phyloP scores from a whole-genome alignment of 1,284 basidiomycete species.

The Baeospora myosura region DNA sequence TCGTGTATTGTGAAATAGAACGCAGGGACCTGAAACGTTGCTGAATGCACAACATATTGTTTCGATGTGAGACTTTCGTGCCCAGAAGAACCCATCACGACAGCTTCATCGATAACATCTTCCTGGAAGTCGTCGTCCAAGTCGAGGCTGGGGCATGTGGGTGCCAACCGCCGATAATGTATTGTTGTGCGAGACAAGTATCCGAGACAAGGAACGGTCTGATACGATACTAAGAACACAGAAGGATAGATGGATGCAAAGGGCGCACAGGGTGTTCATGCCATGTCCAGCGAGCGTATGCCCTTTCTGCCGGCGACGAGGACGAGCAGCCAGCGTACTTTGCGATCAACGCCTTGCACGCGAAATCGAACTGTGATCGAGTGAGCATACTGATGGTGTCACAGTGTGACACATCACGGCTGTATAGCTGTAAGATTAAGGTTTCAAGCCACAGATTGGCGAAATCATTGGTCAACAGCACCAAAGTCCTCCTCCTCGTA shows the following conservation, averaged over 20 bases:
- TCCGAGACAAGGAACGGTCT: constrained; percentile 35
- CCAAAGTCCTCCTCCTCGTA: constrained; percentile 29
- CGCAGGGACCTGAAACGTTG: constrained; percentile 68
- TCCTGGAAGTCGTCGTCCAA: constrained; percentile 17
- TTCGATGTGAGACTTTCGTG: constrained; percentile 31
- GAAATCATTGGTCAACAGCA: constrained; percentile 33
- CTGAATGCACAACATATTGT: constrained; percentile 65
- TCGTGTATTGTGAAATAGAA: constrained; percentile 72
- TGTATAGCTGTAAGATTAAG: constrained; percentile 44
- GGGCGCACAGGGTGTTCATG: constrained; percentile 26
- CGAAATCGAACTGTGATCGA: constrained; percentile 54
- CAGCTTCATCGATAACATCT: constrained; percentile 29
- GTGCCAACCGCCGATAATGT: constrained; percentile 9
- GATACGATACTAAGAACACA: constrained; percentile 8
- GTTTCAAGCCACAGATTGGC: constrained; percentile 23
- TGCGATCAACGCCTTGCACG: constrained; percentile 46
- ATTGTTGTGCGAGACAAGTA: constrained; percentile 36
- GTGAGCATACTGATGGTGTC: too few species aligned
- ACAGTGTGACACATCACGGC: too few species aligned
- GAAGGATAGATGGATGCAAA: constrained; percentile 8
- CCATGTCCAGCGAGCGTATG: constrained; percentile 46
- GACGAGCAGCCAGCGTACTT: constrained; percentile 16
- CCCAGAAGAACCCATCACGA: constrained; percentile 18
- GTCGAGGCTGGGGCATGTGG: background rate
- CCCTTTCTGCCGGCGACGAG: constrained; percentile 10